A percentile compares a stretch with the other conserved stretches of the same genome.
phyloP scores from a whole-genome alignment of 345 rosid genomes.

The Orychophragmus violaceus region DNA sequence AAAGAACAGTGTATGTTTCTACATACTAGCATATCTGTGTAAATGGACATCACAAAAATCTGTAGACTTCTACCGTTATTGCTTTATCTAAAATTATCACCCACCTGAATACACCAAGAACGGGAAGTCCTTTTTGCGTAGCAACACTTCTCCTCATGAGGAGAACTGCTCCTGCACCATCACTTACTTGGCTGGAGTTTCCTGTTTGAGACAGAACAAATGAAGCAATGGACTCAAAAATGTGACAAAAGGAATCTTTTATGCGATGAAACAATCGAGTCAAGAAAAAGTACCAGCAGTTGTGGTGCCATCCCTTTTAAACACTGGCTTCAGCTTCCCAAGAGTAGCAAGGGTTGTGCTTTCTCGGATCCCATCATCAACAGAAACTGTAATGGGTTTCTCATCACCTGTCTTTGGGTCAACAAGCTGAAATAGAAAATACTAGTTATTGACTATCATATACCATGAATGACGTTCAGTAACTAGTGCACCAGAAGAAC shows the following conservation, averaged over 20 bases:
- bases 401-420: constrained; percentile 93
- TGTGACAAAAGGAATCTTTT: background rate
- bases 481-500: background rate
- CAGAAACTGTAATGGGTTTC: constrained; percentile 65
- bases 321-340: constrained; percentile 76
- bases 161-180: constrained; percentile 98
- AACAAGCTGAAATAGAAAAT: constrained; percentile 54
- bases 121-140: constrained; percentile 66
- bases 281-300: constrained; percentile 68
- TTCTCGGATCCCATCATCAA: constrained; percentile 96
- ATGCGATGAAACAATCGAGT: background rate
- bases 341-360: constrained; percentile 58
- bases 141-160: constrained; percentile 97
- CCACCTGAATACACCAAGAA: constrained; percentile 95
- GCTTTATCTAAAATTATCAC: background rate
- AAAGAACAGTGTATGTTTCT: background rate
- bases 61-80: background rate
- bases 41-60: constrained; percentile 1
- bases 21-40: background rate
- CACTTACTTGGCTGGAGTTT: constrained; percentile 95
- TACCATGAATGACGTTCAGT: background rate
- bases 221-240: background rate
- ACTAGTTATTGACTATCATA: constrained; percentile 6
- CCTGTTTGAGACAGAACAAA: constrained; percentile 38
- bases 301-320: constrained; percentile 90